Evolutionary conservation across 495 filamentous ascomycete species (phyloP).

Genomic region (Penicillium desertorum): DNA sequence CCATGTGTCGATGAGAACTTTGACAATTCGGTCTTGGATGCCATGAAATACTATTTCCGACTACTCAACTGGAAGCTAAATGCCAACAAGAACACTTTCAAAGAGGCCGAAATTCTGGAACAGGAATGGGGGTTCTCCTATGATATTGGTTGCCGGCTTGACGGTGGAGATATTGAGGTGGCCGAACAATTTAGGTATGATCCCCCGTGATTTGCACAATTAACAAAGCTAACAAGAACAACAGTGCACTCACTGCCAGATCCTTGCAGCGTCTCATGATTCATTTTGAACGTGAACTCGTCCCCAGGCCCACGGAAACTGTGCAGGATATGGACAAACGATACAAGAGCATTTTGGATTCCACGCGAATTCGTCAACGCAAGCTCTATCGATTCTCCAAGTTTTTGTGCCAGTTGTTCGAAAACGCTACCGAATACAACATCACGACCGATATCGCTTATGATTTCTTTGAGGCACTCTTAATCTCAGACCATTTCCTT

Average conservation of each 20-base stretch:
- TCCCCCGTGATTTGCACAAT: background rate
- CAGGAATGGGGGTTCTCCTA: conserved; percentile 98
- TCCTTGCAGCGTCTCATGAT: conserved; percentile 81
- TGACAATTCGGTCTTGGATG: conserved; percentile 91
- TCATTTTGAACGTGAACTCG: conserved; percentile 89
- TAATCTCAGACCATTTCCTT: conserved; percentile 83
- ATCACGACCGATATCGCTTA: conserved; percentile 63
- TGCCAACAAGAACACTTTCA: conserved; percentile 98
- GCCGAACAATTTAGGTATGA: conserved; percentile 91
- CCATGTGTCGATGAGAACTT: conserved; percentile 97
- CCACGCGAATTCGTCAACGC: conserved; percentile 89
- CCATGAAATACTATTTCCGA: conserved; percentile 95
- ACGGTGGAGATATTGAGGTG: conserved; percentile 92
- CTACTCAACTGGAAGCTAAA: conserved; percentile 96
- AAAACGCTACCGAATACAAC: conserved; percentile 94
- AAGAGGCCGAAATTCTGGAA: conserved; percentile 94
- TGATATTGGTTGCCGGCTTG: conserved; percentile 80
- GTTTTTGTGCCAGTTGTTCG: conserved; percentile 86
- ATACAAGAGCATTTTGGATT: conserved; percentile 92
- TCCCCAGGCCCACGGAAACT: conserved; percentile 76
- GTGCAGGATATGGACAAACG: conserved; percentile 90
- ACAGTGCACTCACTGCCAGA: conserved; percentile 83
- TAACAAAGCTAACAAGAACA: conserved; percentile 23
- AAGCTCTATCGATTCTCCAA: conserved; percentile 84
- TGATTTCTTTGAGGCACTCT: conserved; percentile 76